A percentile compares a stretch with the other conserved stretches of the same genome.
Conservation (phyloP, 768 basidiomycete species). For the Lactarius hengduanensis region DNA sequence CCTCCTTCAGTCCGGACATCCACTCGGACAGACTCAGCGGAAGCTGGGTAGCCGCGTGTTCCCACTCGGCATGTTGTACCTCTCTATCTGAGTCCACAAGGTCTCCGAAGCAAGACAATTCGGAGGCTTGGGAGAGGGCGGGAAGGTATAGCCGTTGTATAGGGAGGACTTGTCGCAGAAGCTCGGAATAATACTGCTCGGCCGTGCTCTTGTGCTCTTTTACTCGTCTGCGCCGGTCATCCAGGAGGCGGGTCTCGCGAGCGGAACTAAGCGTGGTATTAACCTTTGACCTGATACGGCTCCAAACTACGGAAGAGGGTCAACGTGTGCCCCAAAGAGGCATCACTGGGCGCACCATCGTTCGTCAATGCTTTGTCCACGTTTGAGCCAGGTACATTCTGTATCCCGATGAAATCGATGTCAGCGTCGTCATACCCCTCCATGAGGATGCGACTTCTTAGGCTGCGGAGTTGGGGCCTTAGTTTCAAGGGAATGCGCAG, state of each 20-base stretch:
- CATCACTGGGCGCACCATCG: slow-evolving; percentile 5
- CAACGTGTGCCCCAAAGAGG: not conserved
- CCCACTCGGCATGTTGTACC: slow-evolving; percentile 14
- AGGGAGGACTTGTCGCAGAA: slow-evolving; percentile 21
- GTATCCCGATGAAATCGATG: slow-evolving; percentile 3
- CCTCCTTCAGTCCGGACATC: slow-evolving; percentile 16
- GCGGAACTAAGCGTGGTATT: slow-evolving; percentile 2
- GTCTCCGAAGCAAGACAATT: slow-evolving; percentile 25
- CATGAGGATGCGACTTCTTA: slow-evolving; percentile 9
- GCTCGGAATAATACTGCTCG: slow-evolving; percentile 5
- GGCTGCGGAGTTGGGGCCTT: slow-evolving; percentile 3
- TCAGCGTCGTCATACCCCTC: slow-evolving; percentile 20
- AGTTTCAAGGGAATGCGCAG: not conserved
- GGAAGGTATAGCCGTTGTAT: slow-evolving; percentile 23
- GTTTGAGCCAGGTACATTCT: slow-evolving; percentile 14
- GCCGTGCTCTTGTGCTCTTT: not conserved
- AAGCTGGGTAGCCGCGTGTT: not conserved
- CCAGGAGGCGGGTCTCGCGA: slow-evolving; percentile 5
- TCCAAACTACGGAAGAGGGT: slow-evolving; percentile 20
- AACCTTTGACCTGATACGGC: slow-evolving; percentile 19
- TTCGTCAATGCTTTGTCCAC: slow-evolving; percentile 20
- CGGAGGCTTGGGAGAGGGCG: slow-evolving; percentile 1
- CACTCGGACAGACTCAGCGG: slow-evolving; percentile 22
- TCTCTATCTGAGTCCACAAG: slow-evolving; percentile 11
- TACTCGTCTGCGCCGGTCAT: not conserved